A percentile compares a stretch with the other conserved stretches of the same genome.
Conservation (phyloP, 768 basidiomycete species). For the Termitomyces sp. region DNA sequence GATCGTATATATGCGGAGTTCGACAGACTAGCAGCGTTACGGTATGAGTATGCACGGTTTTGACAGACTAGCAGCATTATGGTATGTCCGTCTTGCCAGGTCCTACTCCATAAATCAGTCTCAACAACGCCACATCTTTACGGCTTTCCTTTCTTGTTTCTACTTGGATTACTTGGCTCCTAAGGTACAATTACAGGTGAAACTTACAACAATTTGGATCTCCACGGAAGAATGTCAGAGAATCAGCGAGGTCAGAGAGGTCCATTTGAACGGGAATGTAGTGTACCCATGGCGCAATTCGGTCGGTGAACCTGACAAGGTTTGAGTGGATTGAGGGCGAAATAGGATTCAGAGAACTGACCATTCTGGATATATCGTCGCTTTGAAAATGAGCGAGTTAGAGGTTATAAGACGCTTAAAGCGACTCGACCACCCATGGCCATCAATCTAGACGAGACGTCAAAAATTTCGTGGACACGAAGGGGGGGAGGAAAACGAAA, state of each 20-base stretch:
- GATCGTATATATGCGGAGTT: not conserved
- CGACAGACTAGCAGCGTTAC: not conserved
- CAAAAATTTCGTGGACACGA: not conserved
- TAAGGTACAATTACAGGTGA: not conserved
- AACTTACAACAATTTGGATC: not conserved
- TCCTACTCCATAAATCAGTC: not conserved
- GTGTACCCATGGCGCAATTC: constrained; percentile 62
- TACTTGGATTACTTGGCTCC: not conserved
- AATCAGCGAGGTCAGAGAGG: not conserved
- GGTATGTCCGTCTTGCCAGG: not conserved
- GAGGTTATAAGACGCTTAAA: constrained; percentile 57
- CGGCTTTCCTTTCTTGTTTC: not conserved
- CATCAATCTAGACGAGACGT: constrained; percentile 34
- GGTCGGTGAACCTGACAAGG: constrained; percentile 39
- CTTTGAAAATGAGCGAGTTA: constrained; percentile 56
- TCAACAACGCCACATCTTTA: not conserved
- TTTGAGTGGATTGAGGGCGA: no score
- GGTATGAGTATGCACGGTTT: no score
- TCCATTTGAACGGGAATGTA: constrained; percentile 64
- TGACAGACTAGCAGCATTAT: no score
- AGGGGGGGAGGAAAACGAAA: not conserved
- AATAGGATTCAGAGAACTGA: constrained; percentile 14
- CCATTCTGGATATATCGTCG: constrained; percentile 65
- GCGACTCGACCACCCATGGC: constrained; percentile 57
- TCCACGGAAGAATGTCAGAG: not conserved